Conservation (phyloP, 2,329 filamentous ascomycete species). For the Trichoderma polysporum region DNA sequence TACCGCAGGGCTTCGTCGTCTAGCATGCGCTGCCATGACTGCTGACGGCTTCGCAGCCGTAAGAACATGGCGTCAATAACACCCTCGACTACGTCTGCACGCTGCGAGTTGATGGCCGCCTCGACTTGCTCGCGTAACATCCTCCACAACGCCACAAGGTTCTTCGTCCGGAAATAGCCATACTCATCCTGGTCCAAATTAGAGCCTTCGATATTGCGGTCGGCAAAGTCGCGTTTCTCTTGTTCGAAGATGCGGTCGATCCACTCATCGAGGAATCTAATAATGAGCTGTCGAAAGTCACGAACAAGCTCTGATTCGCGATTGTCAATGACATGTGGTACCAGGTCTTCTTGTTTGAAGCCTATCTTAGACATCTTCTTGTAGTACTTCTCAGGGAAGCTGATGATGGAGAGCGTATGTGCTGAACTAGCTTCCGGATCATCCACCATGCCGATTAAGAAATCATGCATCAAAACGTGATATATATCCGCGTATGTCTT, state of each 20-base stretch:
- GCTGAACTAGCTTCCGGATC: slow-evolving; percentile 81
- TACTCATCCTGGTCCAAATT: slow-evolving; percentile 86
- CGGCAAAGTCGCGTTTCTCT: slow-evolving; percentile 77
- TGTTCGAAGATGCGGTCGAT: slow-evolving; percentile 87
- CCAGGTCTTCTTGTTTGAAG: slow-evolving; percentile 71
- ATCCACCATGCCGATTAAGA: slow-evolving; percentile 78
- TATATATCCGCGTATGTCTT: slow-evolving; percentile 89
- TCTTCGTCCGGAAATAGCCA: slow-evolving; percentile 88
- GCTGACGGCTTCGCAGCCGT: slow-evolving; percentile 77
- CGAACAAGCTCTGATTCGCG: slow-evolving; percentile 86
- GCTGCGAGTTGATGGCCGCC: slow-evolving; percentile 79
- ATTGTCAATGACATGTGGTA: slow-evolving; percentile 85
- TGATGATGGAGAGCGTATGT: slow-evolving; percentile 86
- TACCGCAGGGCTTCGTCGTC: slow-evolving; percentile 81
- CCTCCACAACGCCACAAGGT: slow-evolving; percentile 91
- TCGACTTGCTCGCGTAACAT: slow-evolving; percentile 94
- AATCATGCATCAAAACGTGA: slow-evolving; percentile 93
- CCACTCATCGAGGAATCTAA: slow-evolving; percentile 95
- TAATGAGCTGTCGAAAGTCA: slow-evolving; percentile 92
- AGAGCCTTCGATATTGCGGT: slow-evolving; percentile 69
- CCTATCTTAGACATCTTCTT: slow-evolving; percentile 92
- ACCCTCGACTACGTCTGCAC: slow-evolving; percentile 88
- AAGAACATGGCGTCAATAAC: slow-evolving; percentile 96
- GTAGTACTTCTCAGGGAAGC: slow-evolving; percentile 96
- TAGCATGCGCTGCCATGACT: slow-evolving; percentile 82